Percentiles rank a stretch among this genome's conserved stretches.
Conservation (phyloP, 2,329 filamentous ascomycete genomes). For the Cyclaneusma minus region DNA sequence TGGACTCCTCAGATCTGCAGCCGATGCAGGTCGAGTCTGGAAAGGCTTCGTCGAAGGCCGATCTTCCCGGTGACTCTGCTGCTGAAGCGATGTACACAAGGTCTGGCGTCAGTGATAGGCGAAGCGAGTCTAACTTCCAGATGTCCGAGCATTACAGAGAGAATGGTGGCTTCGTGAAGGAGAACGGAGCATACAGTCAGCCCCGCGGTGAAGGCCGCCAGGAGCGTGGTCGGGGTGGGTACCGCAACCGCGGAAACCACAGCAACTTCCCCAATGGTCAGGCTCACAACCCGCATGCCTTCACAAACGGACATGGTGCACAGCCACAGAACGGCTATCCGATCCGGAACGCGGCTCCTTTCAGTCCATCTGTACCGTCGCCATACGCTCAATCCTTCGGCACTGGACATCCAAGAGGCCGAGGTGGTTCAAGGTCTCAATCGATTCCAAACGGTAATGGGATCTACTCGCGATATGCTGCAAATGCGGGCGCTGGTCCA, state of each 20-base stretch:
- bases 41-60: too few species aligned
- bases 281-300: conserved; percentile 18
- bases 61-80: too few species aligned
- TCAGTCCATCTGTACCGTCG: conserved; percentile 21
- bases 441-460: conserved; percentile 38
- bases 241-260: conserved; percentile 26
- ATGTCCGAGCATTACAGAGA: conserved; percentile 16
- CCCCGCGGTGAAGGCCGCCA: conserved; percentile 21
- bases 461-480: conserved; percentile 28
- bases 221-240: conserved; percentile 27
- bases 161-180: conserved; percentile 9
- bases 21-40: too few species aligned
- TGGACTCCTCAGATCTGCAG: too few species aligned
- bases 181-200: conserved; percentile 9
- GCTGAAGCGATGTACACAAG: too few species aligned
- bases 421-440: conserved; percentile 40
- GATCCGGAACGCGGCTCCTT: conserved; percentile 14
- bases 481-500: conserved; percentile 17
- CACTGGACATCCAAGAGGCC: conserved; percentile 21
- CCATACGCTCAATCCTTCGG: conserved; percentile 18
- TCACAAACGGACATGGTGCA: conserved; percentile 22
- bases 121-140: conserved; percentile 15
- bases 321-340: conserved; percentile 14
- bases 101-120: conserved; percentile 12
- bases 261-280: conserved; percentile 17